Evolutionary conservation across 2,329 filamentous ascomycete species (phyloP), one percentile per base, ranked within the genome.

Genomic region (Rutstroemia sp.): DNA sequence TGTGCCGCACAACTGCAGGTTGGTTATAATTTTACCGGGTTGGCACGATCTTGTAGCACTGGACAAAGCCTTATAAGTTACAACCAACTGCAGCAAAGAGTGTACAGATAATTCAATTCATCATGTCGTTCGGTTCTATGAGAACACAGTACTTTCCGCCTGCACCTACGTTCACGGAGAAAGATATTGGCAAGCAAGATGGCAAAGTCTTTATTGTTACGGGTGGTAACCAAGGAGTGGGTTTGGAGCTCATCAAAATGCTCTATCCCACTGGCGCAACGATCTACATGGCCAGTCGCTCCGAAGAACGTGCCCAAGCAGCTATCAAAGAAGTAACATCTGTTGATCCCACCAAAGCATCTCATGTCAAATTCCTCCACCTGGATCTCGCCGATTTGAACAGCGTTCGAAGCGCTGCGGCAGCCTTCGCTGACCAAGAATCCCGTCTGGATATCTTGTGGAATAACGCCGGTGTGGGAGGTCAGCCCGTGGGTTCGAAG

Each of bases 121-220:
- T 18, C 38, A 46, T 46, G 42, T 16, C 42, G 18, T 23, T 46
- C 10, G 30, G 25, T 18, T 49, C 47, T 34, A 49, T 49, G 47
- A 37, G 6, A 37, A 57, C 54, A 1, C 61, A 64, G 44, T 61
- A 64, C 7, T 71, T 69, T 52, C 69, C 70, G 5, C 68, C 71
- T 6, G 59, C 58, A 14, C 75, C 75, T 6, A 62, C 66, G 1
- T 71, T 77, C 51, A 76, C 74, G 4, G 72, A 74, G 44, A 65
- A 70, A 30, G 68, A 74, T 30, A 64, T 77, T 2, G 48, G 59
- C 39, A 65, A 72, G 27, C 72, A 73, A 57, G 61, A 61, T 12
- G 74, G 72, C 60, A 74, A 70, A 63, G 66, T 69, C 48, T 67
- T 56, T 57, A 63, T 63, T 72, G 72, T 81, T 10, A 81, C 78